Evolutionary conservation across 2,329 filamentous ascomycete species (phyloP), one percentile per base, ranked within the genome.

Genomic region (Colletotrichum salicis): DNA sequence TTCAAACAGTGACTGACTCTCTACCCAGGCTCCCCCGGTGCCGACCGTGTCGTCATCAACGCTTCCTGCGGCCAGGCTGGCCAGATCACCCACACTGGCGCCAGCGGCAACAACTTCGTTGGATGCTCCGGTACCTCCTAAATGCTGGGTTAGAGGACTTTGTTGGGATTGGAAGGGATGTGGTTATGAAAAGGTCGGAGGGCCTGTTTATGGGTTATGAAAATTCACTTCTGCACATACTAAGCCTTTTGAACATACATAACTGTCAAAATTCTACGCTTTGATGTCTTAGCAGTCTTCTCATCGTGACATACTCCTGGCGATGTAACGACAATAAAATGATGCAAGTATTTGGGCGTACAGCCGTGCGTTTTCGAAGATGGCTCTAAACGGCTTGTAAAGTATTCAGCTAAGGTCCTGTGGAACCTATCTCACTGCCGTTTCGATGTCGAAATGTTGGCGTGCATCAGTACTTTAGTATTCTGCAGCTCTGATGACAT

Each of bases 61-160:
- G 84, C 77, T 0, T 74, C 80, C n/a, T 88, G 91, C 76, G 71
- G 85, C 69, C 85, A 88, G 61, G 91, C 90, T 15, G 91, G 90
- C 35, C 83, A 87, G 35, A 92, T 94, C 73, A 94, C 92, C 0
- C 92, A 94, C 77, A 92, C 90, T n/a, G 92, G 92, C 24, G 91
- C 92, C 22, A 89, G 86, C 66, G 90, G 90, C 10, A 90, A 93
- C 79, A 84, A 87, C 80, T 94, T 94, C 80, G 90, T 93, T 71
- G 88, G 84, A n/a, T 71, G 69, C 52, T 51, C 52, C 22, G 64
- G 58, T 10, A 71, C 69, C 31, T 55, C 35, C 19, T 70, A 24
- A 33, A 35, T 19, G 37, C 11, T 5, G 37, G 24, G 6, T 48
- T 11, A n/a, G 19, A 22, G 41, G 19, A 48, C 41, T 48, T 48